Base-by-base conservation (phyloP, 306 rosid genomes). In the Casuarina glauca region DNA sequence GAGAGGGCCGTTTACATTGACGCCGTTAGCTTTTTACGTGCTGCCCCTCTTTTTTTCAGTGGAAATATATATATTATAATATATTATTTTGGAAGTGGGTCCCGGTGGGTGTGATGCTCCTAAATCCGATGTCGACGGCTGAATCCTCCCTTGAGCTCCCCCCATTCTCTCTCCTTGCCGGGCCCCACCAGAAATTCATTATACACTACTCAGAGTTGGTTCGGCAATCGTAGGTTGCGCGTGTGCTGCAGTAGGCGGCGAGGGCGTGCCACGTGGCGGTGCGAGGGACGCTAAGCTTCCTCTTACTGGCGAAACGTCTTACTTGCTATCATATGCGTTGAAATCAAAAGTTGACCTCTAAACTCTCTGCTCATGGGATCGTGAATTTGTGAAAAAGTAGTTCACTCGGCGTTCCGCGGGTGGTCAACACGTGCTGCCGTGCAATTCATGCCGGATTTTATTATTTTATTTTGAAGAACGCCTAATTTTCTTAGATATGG, bases 41-140 rank as follows among this genome's bases (percentile, higher is more conserved):
- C 71, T 67, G 76, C 76, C 75, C 74, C 52, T 43, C 26, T 69
- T 48, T 10, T 79, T 73, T 84, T 74, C 57, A 64, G 44, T 10
- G 12, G 49, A 10, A 1, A 62, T 44, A 17, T 26, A 26, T 26
- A 26, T 26, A 26, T 26, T 26, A 26, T 26, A 26, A 26, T 26
- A 26, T 26, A 19, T 75, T 45, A 74, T 74, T 13, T 63, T 26
- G 16, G 0, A 17, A 0, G 78, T 81, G 87, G 88, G 83, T 66
- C 92, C 88, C 88, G 55, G 75, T 8, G 71, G 32, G 53, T 46
- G 9, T 69, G 87, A 81, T 80, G 87, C 84, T 89, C 87, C 93
- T 83, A 80, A 89, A 83, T 77, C 39, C 81, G 80, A 85, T 73
- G 89, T 82, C 79, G 90, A 85, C 88, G 84, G 78, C 82, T 83